phyloP scores from a whole-genome alignment of 2,329 filamentous ascomycete species.

The Ophiostoma sp. region DNA sequence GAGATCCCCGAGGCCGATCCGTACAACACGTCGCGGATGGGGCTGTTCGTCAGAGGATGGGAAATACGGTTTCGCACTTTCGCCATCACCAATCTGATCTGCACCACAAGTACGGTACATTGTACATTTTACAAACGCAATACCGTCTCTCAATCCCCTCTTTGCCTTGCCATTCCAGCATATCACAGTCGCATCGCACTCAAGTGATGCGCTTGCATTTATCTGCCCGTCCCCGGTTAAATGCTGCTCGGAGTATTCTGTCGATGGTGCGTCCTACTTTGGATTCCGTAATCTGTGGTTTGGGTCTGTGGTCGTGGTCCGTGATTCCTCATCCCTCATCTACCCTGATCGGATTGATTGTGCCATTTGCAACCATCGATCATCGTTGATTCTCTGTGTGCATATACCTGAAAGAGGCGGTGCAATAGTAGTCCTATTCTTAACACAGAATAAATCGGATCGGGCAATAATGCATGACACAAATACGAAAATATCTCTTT shows the following conservation, averaged over 20 bases:
- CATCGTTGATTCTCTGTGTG: too few species aligned
- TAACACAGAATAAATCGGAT: too few species aligned
- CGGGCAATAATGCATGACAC: too few species aligned
- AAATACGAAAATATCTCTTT: too few species aligned
- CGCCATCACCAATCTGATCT: not conserved
- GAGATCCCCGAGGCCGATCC: not conserved
- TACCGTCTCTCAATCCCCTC: too few species aligned
- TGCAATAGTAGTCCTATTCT: too few species aligned
- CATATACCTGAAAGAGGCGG: too few species aligned
- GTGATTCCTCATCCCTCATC: not conserved
- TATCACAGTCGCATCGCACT: not conserved
- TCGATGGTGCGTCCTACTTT: not conserved
- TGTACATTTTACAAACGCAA: too few species aligned
- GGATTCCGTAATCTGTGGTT: not conserved
- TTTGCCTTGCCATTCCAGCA: too few species aligned
- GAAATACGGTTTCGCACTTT: not conserved
- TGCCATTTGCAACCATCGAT: too few species aligned
- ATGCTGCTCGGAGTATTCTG: not conserved
- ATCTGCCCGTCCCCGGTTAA: not conserved
- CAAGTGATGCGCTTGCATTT: not conserved
- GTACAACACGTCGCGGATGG: not conserved
- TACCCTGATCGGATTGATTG: not conserved
- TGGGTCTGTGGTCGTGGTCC: not conserved
- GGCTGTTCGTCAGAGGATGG: not conserved
- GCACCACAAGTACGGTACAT: too few species aligned